These are phyloP conservation scores for Kwoniella europaea DNA, from an alignment of 768 basidiomycete genomes.

Conservation along the genomic window DNA sequence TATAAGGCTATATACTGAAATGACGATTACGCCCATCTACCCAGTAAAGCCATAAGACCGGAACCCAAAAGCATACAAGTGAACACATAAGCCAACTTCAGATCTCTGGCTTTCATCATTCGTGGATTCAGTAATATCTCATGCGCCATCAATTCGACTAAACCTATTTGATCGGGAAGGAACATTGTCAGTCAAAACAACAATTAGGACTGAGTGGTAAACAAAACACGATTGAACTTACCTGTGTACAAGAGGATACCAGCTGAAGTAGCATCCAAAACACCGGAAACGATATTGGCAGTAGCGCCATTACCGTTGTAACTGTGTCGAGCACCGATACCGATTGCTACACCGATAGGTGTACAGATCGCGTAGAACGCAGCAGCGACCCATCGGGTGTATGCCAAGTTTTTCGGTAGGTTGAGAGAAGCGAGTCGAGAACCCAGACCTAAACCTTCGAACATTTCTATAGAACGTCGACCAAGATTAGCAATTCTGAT, in stretches of 20 bases:
- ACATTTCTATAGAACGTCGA: constrained; percentile 61
- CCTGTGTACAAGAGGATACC: constrained; percentile 73
- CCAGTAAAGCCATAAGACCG: constrained; percentile 87
- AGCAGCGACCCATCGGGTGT: constrained; percentile 50
- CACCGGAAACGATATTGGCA: constrained; percentile 80
- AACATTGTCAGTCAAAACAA: background rate
- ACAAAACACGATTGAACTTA: constrained; percentile 20
- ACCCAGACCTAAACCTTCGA: constrained; percentile 92
- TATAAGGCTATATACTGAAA: background rate
- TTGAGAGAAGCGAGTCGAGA: constrained; percentile 80
- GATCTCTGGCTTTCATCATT: constrained; percentile 73
- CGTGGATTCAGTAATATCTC: constrained; percentile 90
- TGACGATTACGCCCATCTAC: constrained; percentile 74
- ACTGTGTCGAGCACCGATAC: constrained; percentile 64
- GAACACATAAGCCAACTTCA: constrained; percentile 73
- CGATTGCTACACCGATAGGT: constrained; percentile 84
- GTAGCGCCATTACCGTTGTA: constrained; percentile 81
- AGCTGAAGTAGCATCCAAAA: constrained; percentile 80
- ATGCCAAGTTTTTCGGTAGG: constrained; percentile 51
- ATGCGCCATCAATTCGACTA: constrained; percentile 75
- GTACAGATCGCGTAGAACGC: constrained; percentile 54
- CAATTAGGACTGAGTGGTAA: constrained; percentile 65
- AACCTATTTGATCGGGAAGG: constrained; percentile 19
- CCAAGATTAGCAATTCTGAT: no score
- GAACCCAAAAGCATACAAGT: constrained; percentile 80